Base-by-base conservation (phyloP, 345 rosid species). In the Linum tenue region DNA sequence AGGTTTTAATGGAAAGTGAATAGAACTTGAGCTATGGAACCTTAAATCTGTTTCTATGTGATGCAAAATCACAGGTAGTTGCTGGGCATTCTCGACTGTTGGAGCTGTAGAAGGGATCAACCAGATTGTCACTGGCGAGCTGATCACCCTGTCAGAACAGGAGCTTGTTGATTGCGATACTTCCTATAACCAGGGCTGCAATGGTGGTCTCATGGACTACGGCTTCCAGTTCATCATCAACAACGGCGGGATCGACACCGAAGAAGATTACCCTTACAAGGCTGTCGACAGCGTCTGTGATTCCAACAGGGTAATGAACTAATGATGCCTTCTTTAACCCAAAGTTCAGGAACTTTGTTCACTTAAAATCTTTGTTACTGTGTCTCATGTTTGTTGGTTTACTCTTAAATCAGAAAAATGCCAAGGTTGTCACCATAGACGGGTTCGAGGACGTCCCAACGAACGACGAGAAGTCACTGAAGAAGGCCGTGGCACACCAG, bases 151-250 rank as follows among this genome's bases (percentile, higher is more conserved):
- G 5, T 59, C 76, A 4, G 76, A 77, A 64, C 81, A 77, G 59
- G 71, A 77, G 56, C 68, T 77, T 5, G 70, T 77, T 0, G 81
- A 74, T 53, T 77, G 78, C 51, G 78, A 77, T 68, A 56, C 15
- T 0, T 65, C 72, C 17, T 67, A 61, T 37, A 71, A 65, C 38
- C 63, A 62, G 58, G 81, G 78, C 42, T 77, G 81, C 59, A 14
- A 62, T 2, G 81, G 81, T 2, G 78, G 78, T 22, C 68, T 67
- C 4, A 22, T 73, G 78, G 81, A 78, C 39, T 64, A 74, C 38
- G 78, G 73, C 4, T 78, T 70, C 72, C 37, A 70, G 39, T 77
- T 73, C 68, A 70, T 77, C 0, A 73, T 68, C 1, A 39, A 39
- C 2, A 71, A 77, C 71, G 31, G 59, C 11, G 81, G 81, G 4